Conservation (phyloP, 768 basidiomycete species). For the Strobilomyces dryophilus region DNA sequence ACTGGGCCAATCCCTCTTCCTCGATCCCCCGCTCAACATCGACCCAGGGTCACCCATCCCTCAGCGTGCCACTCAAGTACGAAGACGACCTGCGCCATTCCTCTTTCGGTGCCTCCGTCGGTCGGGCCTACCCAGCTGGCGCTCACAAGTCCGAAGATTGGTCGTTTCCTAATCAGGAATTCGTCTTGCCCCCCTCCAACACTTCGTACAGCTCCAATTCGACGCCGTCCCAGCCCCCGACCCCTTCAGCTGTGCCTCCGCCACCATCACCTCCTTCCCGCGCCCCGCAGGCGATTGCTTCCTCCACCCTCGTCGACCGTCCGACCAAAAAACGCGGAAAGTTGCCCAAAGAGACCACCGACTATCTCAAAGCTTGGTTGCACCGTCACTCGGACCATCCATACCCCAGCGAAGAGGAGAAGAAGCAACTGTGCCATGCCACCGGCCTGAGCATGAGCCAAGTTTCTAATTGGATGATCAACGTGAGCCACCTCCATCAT, state of each 20-base stretch:
- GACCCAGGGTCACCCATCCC: conserved; percentile 54
- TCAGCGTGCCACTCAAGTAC: conserved; percentile 53
- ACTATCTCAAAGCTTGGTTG: conserved; percentile 85
- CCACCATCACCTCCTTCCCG: conserved; percentile 44
- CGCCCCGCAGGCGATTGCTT: conserved; percentile 48
- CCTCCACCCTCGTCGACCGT: conserved; percentile 65
- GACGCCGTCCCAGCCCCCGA: conserved; percentile 36
- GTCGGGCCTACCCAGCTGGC: conserved; percentile 43
- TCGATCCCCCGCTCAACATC: conserved; percentile 66
- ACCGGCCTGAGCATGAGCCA: conserved; percentile 87
- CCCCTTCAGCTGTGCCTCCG: conserved; percentile 33
- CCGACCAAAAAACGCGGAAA: conserved; percentile 82
- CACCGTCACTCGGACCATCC: conserved; percentile 87
- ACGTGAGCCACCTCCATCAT: conserved; percentile 43
- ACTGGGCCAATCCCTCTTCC: conserved; percentile 52
- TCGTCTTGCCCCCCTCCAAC: conserved; percentile 38
- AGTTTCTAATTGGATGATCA: conserved; percentile 94
- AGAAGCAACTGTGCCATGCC: conserved; percentile 82
- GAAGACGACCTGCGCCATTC: conserved; percentile 68
- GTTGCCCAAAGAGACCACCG: conserved; percentile 86
- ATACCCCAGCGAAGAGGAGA: conserved; percentile 87
- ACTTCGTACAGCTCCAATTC: conserved; percentile 23
- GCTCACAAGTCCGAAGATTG: conserved; percentile 65
- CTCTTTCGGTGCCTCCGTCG: conserved; percentile 56
- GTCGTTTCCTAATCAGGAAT: conserved; percentile 62